phyloP scores from a whole-genome alignment of 148 eudicot species.

The Polygonum maritimum region DNA sequence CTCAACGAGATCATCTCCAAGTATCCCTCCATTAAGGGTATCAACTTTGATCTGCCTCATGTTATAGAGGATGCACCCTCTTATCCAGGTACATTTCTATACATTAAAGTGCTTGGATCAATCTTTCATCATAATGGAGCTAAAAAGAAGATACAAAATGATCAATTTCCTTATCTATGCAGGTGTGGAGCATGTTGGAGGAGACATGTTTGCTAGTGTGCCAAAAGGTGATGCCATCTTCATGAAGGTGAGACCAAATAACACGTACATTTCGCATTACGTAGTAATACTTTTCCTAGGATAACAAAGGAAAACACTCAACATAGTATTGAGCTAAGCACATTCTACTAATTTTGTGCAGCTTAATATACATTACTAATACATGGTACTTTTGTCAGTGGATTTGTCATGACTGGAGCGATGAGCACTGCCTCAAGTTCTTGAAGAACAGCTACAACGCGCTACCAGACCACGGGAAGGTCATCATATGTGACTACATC shows the following conservation, averaged over 20 bases:
- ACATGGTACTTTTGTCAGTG: background rate
- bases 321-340: background rate
- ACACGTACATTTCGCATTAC: background rate
- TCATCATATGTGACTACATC: conserved; percentile 11
- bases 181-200: conserved; percentile 17
- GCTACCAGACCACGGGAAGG: conserved; percentile 17
- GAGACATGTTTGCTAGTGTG: conserved; percentile 12
- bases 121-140: background rate
- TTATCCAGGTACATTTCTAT: conserved; percentile 13
- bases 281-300: background rate
- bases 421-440: conserved; percentile 12
- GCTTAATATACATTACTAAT: too few relatives aligned
- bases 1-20: conserved; percentile 16
- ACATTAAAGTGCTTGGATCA: too few relatives aligned
- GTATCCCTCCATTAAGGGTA: conserved; percentile 16
- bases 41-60: conserved; percentile 21
- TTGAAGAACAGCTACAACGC: conserved; percentile 17
- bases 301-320: background rate
- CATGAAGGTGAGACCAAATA: conserved; percentile 10
- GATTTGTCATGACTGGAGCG: conserved; percentile 9
- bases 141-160: background rate
- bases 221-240: conserved; percentile 17
- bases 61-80: conserved; percentile 15
- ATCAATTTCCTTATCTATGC: background rate
- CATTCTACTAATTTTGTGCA: too few relatives aligned